Conservation (phyloP, 805 yeast species). For the Kazachstania africana region DNA sequence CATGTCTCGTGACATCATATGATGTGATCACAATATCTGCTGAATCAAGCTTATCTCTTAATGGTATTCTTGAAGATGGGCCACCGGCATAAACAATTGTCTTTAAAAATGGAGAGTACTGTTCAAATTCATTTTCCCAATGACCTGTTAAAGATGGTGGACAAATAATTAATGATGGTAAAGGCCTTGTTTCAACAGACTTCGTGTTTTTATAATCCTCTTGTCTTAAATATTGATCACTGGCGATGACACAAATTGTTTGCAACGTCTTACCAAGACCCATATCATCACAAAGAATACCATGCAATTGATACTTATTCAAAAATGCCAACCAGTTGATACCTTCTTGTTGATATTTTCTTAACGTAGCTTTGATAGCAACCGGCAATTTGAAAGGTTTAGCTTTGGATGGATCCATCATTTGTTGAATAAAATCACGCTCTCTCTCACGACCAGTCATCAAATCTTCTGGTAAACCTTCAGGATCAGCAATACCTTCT, state of each 20-base stretch:
- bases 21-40: constrained; percentile 90
- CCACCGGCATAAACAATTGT: constrained; percentile 89
- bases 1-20: constrained; percentile 93
- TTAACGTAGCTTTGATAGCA: constrained; percentile 78
- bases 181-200: constrained; percentile 52
- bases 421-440: constrained; percentile 87
- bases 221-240: constrained; percentile 82
- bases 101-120: constrained; percentile 78
- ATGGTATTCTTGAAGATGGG: constrained; percentile 53
- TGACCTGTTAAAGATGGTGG: constrained; percentile 98
- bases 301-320: constrained; percentile 90
- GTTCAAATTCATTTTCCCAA: constrained; percentile 92
- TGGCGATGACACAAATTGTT: constrained; percentile 91
- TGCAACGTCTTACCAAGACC: constrained; percentile 96
- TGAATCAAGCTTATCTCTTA: constrained; percentile 39
- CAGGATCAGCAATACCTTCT: constrained; percentile 94
- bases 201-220: constrained; percentile 51
- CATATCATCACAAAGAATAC: constrained; percentile 98
- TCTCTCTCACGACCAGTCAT: constrained; percentile 86
- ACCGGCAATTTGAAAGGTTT: constrained; percentile 84
- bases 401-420: constrained; percentile 94
- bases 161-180: constrained; percentile 82
- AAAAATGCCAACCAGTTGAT: constrained; percentile 95
- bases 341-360: constrained; percentile 97
- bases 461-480: constrained; percentile 74